These are phyloP conservation scores for Trichoderma endophyticum DNA, from an alignment of 2,329 filamentous ascomycete genomes.

Conservation along the genomic window DNA sequence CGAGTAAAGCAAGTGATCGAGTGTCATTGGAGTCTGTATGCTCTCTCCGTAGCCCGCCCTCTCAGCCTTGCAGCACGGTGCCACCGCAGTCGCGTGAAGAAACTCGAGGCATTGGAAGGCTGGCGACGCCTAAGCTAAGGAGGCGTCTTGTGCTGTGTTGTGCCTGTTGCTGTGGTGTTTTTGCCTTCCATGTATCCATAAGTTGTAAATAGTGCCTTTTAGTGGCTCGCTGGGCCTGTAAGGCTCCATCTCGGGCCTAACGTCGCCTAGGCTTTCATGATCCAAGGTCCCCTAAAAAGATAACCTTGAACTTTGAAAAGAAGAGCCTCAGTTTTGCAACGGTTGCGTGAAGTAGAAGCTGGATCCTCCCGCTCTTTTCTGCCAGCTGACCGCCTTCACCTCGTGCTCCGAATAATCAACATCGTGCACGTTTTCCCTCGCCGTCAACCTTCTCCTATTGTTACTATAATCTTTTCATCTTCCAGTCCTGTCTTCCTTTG, in stretches of 20 bases:
- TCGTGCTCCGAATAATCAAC: not conserved
- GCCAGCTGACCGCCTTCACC: conserved; percentile 18
- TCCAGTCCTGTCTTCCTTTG: not conserved
- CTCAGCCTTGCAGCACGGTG: conserved; percentile 15
- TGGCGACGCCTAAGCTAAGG: not conserved
- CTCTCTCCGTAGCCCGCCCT: not conserved
- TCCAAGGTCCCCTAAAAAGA: conserved; percentile 3
- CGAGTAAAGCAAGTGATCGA: not conserved
- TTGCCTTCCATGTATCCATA: too few relatives aligned
- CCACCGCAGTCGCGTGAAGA: not conserved
- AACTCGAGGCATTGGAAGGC: not conserved
- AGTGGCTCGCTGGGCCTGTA: not conserved
- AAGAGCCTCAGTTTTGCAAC: not conserved
- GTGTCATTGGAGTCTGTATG: not conserved
- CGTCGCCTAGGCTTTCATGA: not conserved
- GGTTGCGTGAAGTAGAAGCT: not conserved
- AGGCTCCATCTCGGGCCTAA: not conserved
- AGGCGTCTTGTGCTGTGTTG: not conserved
- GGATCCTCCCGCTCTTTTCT: conserved; percentile 10
- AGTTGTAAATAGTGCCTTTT: not conserved
- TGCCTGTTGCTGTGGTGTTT: not conserved
- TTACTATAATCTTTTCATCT: not conserved
- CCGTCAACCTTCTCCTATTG: not conserved
- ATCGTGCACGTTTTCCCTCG: not conserved
- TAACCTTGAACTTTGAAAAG: not conserved